These are phyloP conservation scores for Microdochium trichocladiopsis DNA, from an alignment of 2,329 filamentous ascomycete species.

Conservation along the genomic window DNA sequence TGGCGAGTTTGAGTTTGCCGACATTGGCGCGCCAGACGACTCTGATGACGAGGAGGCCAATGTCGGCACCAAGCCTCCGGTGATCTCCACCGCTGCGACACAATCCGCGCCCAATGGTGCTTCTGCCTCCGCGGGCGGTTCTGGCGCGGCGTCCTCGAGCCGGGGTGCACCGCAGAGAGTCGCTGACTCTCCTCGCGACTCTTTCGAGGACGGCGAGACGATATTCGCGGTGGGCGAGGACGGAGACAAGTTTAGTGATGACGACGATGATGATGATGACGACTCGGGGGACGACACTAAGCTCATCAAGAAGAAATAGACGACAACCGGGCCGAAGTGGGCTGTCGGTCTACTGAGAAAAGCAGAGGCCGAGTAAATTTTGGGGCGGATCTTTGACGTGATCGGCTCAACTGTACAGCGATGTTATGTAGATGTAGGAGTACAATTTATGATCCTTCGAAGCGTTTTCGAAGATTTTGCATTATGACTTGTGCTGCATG, in stretches of 20 bases:
- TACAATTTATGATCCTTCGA: no score
- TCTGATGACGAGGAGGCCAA: slow-evolving; percentile 53
- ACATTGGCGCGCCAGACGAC: slow-evolving; percentile 70
- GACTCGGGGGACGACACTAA: slow-evolving; percentile 39
- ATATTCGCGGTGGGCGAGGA: slow-evolving; percentile 93
- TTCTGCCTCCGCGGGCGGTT: slow-evolving; percentile 1
- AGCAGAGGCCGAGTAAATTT: no score
- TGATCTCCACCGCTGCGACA: slow-evolving; percentile 10
- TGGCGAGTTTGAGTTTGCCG: slow-evolving; percentile 87
- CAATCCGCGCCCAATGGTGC: slow-evolving; percentile 8
- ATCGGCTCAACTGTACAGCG: no score
- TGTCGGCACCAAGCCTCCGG: slow-evolving; percentile 31
- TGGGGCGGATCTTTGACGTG: no score
- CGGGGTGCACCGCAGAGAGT: background rate
- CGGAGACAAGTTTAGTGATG: slow-evolving; percentile 74
- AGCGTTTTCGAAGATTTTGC: no score
- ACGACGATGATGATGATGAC: slow-evolving; percentile 49
- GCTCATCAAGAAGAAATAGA: slow-evolving; percentile 37
- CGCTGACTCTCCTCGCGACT: slow-evolving; percentile 49
- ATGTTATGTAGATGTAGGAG: no score
- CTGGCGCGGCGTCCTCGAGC: background rate
- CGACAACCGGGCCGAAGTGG: slow-evolving; percentile 2
- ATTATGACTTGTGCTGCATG: no score
- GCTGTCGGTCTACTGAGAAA: background rate
- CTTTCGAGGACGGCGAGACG: slow-evolving; percentile 75